Evolutionary conservation across 495 filamentous ascomycete genomes (phyloP).

Genomic region (Talaromyces ruber): DNA sequence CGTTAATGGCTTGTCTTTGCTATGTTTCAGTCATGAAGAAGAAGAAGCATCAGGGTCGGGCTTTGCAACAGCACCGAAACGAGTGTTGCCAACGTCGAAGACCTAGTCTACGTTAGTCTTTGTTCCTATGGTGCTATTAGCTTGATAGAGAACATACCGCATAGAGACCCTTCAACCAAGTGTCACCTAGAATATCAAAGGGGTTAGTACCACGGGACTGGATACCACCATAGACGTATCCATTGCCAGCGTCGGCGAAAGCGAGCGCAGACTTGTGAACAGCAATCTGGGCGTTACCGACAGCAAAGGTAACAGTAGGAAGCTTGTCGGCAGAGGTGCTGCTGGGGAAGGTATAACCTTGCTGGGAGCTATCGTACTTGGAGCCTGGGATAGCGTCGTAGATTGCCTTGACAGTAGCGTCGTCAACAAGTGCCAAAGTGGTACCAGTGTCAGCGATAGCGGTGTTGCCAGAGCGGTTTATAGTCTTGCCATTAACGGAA

Average conservation of each 20-base stretch:
- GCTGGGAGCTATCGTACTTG: constrained; percentile 50
- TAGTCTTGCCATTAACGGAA: constrained; percentile 50
- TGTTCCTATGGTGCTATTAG: background rate
- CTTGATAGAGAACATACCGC: constrained; percentile 32
- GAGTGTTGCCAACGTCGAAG: constrained; percentile 65
- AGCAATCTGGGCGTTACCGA: constrained; percentile 56
- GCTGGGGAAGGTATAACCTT: constrained; percentile 62
- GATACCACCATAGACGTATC: constrained; percentile 63
- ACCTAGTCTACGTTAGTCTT: constrained; percentile 37
- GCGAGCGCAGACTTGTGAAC: constrained; percentile 66
- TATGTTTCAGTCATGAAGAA: background rate
- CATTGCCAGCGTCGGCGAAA: constrained; percentile 52
- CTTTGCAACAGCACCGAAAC: constrained; percentile 45
- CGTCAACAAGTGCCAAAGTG: constrained; percentile 61
- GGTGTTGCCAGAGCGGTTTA: constrained; percentile 53
- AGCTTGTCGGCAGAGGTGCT: constrained; percentile 46
- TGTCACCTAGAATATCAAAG: constrained; percentile 69
- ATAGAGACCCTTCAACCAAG: constrained; percentile 69
- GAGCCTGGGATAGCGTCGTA: constrained; percentile 65
- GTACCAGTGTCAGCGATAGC: constrained; percentile 78
- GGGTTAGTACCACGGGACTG: constrained; percentile 58
- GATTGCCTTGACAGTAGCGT: constrained; percentile 55
- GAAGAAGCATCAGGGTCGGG: background rate
- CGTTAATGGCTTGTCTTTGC: background rate
- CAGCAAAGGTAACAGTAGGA: constrained; percentile 60